Evolutionary conservation across 1,284 basidiomycete species (phyloP).

Genomic region (Ganoderma sinense): DNA sequence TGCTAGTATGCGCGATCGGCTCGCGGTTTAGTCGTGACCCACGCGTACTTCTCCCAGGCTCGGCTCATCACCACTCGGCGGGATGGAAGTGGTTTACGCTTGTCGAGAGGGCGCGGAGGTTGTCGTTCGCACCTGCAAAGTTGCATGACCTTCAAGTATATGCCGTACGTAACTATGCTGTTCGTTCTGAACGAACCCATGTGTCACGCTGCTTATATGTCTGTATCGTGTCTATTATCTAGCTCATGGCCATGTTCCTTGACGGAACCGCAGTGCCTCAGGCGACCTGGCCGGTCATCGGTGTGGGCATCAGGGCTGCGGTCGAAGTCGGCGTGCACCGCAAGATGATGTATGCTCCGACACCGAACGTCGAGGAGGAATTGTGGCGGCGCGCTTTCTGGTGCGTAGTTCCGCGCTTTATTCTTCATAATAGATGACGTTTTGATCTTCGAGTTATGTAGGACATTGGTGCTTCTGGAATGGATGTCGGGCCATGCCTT

Average conservation of each 20-base stretch:
- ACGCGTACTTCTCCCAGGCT: conserved; percentile 60
- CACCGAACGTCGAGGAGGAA: conserved; percentile 49
- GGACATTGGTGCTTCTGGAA: conserved; percentile 69
- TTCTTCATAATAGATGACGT: not conserved
- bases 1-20: conserved; percentile 80
- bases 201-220: conserved; percentile 26
- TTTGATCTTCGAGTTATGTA: conserved; percentile 30
- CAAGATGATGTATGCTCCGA: conserved; percentile 39
- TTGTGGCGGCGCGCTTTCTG: conserved; percentile 77
- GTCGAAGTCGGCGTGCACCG: conserved; percentile 53
- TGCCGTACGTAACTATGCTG: conserved; percentile 36
- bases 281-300: conserved; percentile 56
- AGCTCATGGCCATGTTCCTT: conserved; percentile 45
- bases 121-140: conserved; percentile 61
- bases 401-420: conserved; percentile 44
- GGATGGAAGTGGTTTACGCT: conserved; percentile 82
- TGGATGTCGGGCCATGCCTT: conserved; percentile 70
- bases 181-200: not conserved
- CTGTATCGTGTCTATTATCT: not conserved
- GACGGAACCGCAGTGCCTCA: conserved; percentile 56
- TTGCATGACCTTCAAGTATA: conserved; percentile 76
- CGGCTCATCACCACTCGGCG: conserved; percentile 57
- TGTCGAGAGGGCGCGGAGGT: conserved; percentile 61
- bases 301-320: conserved; percentile 56
- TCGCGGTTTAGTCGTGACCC: conserved; percentile 74